Evolutionary conservation across 176 grass and related monocot species (phyloP).

Genomic region (Musa acuminata): DNA sequence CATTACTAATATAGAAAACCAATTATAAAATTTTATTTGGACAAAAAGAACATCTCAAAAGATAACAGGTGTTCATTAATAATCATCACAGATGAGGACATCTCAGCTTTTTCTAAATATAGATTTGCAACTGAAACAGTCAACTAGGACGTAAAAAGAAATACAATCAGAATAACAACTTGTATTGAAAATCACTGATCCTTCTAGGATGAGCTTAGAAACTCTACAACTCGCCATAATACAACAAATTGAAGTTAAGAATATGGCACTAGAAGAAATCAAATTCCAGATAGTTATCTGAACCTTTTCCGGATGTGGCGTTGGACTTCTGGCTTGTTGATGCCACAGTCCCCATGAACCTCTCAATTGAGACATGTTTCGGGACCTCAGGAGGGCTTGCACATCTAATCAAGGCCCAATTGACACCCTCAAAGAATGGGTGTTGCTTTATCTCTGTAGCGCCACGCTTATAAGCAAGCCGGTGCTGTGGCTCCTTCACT

Average conservation of each 20-base stretch:
- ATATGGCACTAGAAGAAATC: slow-evolving; percentile 5
- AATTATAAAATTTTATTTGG: neutral
- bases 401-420: slow-evolving; percentile 13
- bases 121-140: neutral
- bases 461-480: slow-evolving; percentile 7
- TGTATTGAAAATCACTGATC: neutral
- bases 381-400: slow-evolving; percentile 10
- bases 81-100: neutral
- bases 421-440: slow-evolving; percentile 9
- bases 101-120: neutral
- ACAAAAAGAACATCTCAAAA: neutral
- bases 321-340: neutral
- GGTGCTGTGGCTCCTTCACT: slow-evolving; percentile 9
- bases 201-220: neutral
- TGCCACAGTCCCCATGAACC: neutral
- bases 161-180: neutral
- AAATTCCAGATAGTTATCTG: slow-evolving; percentile 10
- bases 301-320: neutral
- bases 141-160: neutral
- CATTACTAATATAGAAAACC: neutral
- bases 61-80: neutral
- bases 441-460: slow-evolving; percentile 11
- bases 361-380: neutral
- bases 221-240: neutral
- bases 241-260: neutral